These are phyloP conservation scores for Clarkia xantiana DNA, from an alignment of 345 rosid genomes.

Conservation along the genomic window DNA sequence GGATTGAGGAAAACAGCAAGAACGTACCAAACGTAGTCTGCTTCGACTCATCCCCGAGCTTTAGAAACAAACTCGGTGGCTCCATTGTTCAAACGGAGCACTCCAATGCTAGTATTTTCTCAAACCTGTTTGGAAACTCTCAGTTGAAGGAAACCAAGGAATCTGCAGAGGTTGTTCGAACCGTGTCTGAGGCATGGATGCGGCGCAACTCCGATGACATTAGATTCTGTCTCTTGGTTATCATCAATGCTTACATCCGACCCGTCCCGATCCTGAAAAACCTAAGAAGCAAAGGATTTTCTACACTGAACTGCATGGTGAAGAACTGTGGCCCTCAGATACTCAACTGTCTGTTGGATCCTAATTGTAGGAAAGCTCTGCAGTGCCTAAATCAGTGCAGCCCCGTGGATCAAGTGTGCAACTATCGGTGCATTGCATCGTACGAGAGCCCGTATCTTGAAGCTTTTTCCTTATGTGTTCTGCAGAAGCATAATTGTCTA, in stretches of 20 bases:
- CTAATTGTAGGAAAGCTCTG: constrained; percentile 77
- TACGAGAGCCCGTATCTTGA: constrained; percentile 78
- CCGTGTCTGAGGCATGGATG: constrained; percentile 73
- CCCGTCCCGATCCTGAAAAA: constrained; percentile 68
- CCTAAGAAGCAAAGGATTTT: constrained; percentile 78
- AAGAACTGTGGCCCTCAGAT: constrained; percentile 79
- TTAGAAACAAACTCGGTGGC: constrained; percentile 55
- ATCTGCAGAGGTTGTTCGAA: constrained; percentile 34
- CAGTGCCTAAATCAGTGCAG: constrained; percentile 84
- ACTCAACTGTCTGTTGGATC: constrained; percentile 70
- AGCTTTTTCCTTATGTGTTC: constrained; percentile 76
- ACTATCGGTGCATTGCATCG: constrained; percentile 81
- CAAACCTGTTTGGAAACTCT: constrained; percentile 16
- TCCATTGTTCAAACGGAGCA: constrained; percentile 18
- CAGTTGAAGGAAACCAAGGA: constrained; percentile 21
- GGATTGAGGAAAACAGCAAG: constrained; percentile 36
- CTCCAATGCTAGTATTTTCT: constrained; percentile 16
- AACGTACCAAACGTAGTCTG: constrained; percentile 42
- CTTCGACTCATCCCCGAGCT: constrained; percentile 38
- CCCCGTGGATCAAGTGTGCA: constrained; percentile 91
- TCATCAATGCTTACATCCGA: constrained; percentile 72
- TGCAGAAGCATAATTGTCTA: constrained; percentile 78
- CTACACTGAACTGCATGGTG: constrained; percentile 75
- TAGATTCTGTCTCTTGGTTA: constrained; percentile 64
- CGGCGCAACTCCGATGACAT: constrained; percentile 79